A percentile compares a stretch with the other conserved stretches of the same genome.
Evolutionary conservation across 768 basidiomycete genomes (phyloP).

Genomic region (Rhizopogon vulgaris): DNA sequence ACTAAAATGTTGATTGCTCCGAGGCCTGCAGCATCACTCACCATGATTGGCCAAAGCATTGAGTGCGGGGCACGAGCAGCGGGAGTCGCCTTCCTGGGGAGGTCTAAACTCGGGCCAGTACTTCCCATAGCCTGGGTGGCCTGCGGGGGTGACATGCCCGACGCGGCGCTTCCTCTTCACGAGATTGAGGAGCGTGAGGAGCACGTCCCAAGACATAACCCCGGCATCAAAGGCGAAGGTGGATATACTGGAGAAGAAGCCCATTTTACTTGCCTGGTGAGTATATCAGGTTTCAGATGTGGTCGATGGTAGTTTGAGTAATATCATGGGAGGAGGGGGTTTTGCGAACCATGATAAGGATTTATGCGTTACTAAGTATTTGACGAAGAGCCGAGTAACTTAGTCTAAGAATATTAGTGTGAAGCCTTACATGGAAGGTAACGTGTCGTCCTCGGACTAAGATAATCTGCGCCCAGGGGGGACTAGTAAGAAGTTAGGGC

Average conservation of each 20-base stretch:
- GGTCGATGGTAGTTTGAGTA: not conserved
- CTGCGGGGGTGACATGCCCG: constrained; percentile 51
- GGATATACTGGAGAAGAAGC: not conserved
- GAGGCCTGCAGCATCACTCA: constrained; percentile 15
- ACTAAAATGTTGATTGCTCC: too few species aligned
- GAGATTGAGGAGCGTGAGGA: constrained; percentile 46
- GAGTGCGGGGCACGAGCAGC: constrained; percentile 68
- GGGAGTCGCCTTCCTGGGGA: constrained; percentile 57
- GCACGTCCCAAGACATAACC: constrained; percentile 46
- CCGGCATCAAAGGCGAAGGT: constrained; percentile 4
- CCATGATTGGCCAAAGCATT: constrained; percentile 86
- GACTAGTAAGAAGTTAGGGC: too few species aligned
- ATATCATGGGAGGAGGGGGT: too few species aligned
- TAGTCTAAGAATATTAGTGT: too few species aligned
- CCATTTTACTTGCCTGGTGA: not conserved
- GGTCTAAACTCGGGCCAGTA: constrained; percentile 65
- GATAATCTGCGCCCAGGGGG: too few species aligned
- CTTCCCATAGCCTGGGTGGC: constrained; percentile 51
- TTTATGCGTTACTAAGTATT: too few species aligned
- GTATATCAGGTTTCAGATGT: not conserved
- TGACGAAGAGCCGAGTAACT: too few species aligned
- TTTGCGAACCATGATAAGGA: not conserved
- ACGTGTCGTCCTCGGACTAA: too few species aligned
- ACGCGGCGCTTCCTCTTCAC: constrained; percentile 37
- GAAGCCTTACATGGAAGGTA: too few species aligned